Percentiles rank a stretch among this genome's conserved stretches.
Evolutionary conservation across 768 basidiomycete genomes (phyloP).

Genomic region (Tulasnella sp.): DNA sequence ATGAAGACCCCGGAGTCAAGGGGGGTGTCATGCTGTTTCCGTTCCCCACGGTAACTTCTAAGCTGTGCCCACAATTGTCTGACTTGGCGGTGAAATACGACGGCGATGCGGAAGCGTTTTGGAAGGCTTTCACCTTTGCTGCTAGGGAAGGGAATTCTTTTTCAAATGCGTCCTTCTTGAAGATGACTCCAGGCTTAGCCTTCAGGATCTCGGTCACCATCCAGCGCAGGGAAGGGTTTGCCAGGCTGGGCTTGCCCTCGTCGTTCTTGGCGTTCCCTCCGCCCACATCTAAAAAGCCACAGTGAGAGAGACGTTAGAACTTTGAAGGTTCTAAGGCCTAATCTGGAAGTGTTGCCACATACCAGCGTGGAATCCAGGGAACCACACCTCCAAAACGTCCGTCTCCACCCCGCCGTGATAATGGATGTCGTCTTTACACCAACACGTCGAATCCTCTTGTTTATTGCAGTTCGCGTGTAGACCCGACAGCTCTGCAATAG

Average conservation of each 20-base stretch:
- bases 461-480: neutral
- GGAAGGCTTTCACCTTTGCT: neutral
- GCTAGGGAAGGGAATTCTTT: neutral
- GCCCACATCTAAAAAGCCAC: constrained; percentile 24
- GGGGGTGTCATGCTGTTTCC: too few species aligned
- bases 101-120: neutral
- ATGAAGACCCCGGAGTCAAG: too few species aligned
- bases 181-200: constrained; percentile 55
- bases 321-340: neutral
- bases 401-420: neutral
- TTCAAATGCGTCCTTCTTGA: constrained; percentile 35
- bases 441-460: too few species aligned
- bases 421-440: neutral
- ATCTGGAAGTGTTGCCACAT: constrained; percentile 42
- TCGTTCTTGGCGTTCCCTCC: constrained; percentile 26
- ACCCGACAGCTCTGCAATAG: neutral
- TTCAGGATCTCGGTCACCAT: constrained; percentile 34
- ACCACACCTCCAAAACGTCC: constrained; percentile 31
- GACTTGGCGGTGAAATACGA: too few species aligned
- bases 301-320: neutral
- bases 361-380: constrained; percentile 27
- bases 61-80: too few species aligned
- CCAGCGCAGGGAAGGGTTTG: constrained; percentile 29
- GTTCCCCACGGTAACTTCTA: too few species aligned
- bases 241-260: neutral